phyloP scores from a whole-genome alignment of 2,329 filamentous ascomycete genomes.

The Ciborinia camelliae region DNA sequence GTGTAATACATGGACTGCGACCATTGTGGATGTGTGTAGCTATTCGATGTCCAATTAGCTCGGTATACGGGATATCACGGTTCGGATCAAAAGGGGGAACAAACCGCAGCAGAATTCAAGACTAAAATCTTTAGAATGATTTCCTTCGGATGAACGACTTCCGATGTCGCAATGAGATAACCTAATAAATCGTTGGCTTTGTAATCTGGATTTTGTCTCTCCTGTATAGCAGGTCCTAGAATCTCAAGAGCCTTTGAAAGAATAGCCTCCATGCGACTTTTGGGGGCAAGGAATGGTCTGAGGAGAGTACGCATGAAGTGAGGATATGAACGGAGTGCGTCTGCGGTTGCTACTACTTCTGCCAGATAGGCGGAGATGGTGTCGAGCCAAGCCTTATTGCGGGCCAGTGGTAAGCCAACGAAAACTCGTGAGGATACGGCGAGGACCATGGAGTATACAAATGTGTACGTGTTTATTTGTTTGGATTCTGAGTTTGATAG shows the following conservation, averaged over 20 bases:
- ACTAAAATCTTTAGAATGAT: conserved; percentile 11
- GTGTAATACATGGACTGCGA: conserved; percentile 48
- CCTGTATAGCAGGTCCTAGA: not conserved
- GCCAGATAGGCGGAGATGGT: conserved; percentile 5
- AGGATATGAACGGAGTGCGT: conserved; percentile 2
- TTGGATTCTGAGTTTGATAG: not conserved
- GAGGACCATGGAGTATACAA: not conserved
- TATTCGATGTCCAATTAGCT: not conserved
- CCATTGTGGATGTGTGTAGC: conserved; percentile 41
- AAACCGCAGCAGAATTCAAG: not conserved
- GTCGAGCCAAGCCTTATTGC: conserved; percentile 31
- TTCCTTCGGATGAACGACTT: not conserved
- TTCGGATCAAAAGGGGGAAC: not conserved
- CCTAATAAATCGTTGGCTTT: conserved; percentile 8
- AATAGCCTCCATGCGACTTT: conserved; percentile 13
- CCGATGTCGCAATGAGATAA: not conserved
- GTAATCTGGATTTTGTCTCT: not conserved
- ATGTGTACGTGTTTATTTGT: not conserved
- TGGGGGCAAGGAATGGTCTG: not conserved
- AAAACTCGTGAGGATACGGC: conserved; percentile 25
- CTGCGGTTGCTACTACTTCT: not conserved
- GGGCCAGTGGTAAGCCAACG: conserved; percentile 29
- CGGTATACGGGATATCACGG: not conserved
- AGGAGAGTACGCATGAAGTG: not conserved
- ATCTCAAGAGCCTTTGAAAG: not conserved